Evolutionary conservation across 2,329 filamentous ascomycete genomes (phyloP), one percentile per base, ranked within the genome.

Genomic region (Aspergillus sp.): DNA sequence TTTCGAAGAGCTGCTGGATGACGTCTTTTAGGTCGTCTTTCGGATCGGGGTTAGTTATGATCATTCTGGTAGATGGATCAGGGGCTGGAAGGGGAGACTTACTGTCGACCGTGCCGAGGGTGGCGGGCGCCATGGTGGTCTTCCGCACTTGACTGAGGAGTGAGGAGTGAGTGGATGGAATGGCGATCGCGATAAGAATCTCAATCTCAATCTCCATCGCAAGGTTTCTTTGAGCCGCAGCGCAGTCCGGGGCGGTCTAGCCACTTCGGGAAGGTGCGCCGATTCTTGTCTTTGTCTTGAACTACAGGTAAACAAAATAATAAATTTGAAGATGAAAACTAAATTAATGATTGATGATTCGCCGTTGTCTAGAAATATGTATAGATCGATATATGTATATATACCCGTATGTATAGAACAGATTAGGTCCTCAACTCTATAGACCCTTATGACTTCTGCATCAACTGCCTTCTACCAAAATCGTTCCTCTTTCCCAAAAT

Each of bases 1-100:
- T 82, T 63, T 86, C 81, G 76, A 85, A 88, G 54, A 88, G 80
- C 65, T 85, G 83, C 65, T 86, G 83, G 63, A 88, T 85, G 59
- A 87, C 82, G 50, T 82, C 80, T 73, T 86, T 86, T 55, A 87
- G 76, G 65, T 85, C 82, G 52, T 76, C 81, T 83, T 24, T 24
- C 5, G 24, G 24, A 24, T 24, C 24, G 24, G 18, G 39, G 51
- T 58, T n/a, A 24, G 29, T 62, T 52, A 57, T 47, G 50, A 32
- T n/a, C 5, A 42, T 52, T 16, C 9, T 11, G 26, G 26, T 51
- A 20, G 6, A 2, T 7, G 49, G 2, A n/a, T 5, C 4, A 29
- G 26, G 31, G 2, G 36, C 1, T 11, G 2, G 12, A 11, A 2
- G 50, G 4, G 18, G 39, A 18, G 6, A 63, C 71, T 59, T 59